These are phyloP conservation scores for Botrytis deweyae DNA, from an alignment of 2,329 filamentous ascomycete species.

Conservation along the genomic window DNA sequence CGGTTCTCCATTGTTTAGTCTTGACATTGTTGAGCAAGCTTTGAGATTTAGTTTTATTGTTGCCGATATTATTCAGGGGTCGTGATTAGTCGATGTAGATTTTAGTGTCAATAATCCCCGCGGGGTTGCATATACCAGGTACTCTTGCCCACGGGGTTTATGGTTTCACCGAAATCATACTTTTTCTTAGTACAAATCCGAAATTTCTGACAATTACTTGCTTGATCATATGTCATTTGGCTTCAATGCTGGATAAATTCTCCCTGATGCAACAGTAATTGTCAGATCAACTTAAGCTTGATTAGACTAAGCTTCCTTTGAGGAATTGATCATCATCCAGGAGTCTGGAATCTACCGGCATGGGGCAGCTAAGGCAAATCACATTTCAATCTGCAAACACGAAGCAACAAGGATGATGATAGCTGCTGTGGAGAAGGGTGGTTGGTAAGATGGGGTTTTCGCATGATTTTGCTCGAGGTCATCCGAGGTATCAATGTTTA, in stretches of 20 bases:
- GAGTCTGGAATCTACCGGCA: background rate
- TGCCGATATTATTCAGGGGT: slow-evolving; percentile 9
- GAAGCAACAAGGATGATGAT: background rate
- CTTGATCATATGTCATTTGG: background rate
- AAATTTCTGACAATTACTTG: background rate
- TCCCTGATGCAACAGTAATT: background rate
- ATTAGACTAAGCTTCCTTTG: background rate
- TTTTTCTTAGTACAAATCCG: background rate
- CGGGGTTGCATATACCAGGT: background rate
- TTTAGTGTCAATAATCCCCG: slow-evolving; percentile 15
- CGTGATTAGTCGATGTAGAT: background rate
- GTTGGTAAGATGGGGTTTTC: slow-evolving; percentile 13
- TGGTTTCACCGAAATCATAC: slow-evolving; percentile 9
- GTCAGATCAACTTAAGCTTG: background rate
- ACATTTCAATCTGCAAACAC: background rate
- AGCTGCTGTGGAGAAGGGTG: slow-evolving; percentile 3
- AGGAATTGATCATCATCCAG: background rate
- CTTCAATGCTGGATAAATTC: background rate
- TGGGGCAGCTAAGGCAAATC: slow-evolving; percentile 7
- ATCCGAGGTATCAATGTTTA: background rate
- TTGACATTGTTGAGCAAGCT: background rate
- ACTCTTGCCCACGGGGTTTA: slow-evolving; percentile 19
- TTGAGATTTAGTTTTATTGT: background rate
- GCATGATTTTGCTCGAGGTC: background rate
- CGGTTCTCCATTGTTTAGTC: slow-evolving; percentile 7